Percentiles rank a stretch among this genome's conserved stretches.
Evolutionary conservation across 495 filamentous ascomycete genomes (phyloP).

Genomic region (Penicillium salamii): DNA sequence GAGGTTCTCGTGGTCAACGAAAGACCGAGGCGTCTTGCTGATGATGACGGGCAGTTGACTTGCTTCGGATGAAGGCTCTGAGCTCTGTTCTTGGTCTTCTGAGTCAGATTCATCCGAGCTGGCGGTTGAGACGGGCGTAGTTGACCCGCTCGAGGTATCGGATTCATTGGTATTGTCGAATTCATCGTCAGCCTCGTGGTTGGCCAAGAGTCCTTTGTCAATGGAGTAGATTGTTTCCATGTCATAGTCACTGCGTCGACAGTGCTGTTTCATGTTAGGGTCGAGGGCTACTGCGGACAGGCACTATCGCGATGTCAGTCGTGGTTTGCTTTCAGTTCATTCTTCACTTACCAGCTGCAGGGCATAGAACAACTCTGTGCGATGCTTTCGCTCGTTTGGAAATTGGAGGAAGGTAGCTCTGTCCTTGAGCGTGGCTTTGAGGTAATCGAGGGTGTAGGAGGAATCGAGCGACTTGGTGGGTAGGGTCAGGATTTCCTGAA

Average conservation of each 20-base stretch:
- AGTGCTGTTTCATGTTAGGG: slow-evolving; percentile 15
- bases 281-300: slow-evolving; percentile 31
- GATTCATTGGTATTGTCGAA: too few relatives aligned
- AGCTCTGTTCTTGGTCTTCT: too few relatives aligned
- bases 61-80: too few relatives aligned
- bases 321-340: background rate
- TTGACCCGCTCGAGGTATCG: too few relatives aligned
- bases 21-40: background rate
- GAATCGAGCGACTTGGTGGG: background rate
- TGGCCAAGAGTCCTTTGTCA: background rate
- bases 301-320: slow-evolving; percentile 14
- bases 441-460: background rate
- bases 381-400: slow-evolving; percentile 16
- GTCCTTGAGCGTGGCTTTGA: slow-evolving; percentile 1
- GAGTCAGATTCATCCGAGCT: too few relatives aligned
- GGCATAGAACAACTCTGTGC: slow-evolving; percentile 19
- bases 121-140: too few relatives aligned
- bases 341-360: slow-evolving; percentile 29
- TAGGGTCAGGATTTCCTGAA: slow-evolving; percentile 18
- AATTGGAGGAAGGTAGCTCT: slow-evolving; percentile 19
- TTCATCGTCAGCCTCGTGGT: too few relatives aligned
- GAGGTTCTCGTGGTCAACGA: slow-evolving; percentile 9
- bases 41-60: too few relatives aligned
- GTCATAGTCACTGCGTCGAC: slow-evolving; percentile 32
- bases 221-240: slow-evolving; percentile 28